Evolutionary conservation across 352 stramenopile genomes (phyloP), one percentile per base, ranked within the genome.

Genomic region (Pythium apleroticum): DNA sequence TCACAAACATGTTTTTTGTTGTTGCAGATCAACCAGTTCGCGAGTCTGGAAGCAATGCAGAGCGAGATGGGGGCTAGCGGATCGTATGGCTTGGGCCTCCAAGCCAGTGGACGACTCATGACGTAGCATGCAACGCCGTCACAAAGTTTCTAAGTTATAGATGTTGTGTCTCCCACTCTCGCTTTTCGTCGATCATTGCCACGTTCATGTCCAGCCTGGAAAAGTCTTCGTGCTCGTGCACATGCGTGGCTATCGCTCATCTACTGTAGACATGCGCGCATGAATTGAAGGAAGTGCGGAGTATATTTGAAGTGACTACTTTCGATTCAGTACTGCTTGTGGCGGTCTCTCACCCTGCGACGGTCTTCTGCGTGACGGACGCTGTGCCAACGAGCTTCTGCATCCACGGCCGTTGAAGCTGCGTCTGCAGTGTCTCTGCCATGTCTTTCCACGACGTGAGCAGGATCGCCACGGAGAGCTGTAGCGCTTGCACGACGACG

Each of bases 391-490:
- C 20, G 24, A 72, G 58, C 27, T 41, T 61, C 22, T 67, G 65
- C 28, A 72, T 33, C 65, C 65, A 72, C 24, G 65, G 65, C 25
- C 53, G 65, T 46, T 72, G 58, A 12, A 65, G 31, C 37, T 72
- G 52, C 11, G 65, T 67, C 43, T 64, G 28, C 9, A 72, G 46
- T 4, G 45, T 55, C 19, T 68, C 31, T 28, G 83, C 66, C 57
- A 85, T 69, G 45, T 87, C 72, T 25, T 89, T 77, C 49, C 77
- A 81, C 3, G 84, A 88, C 57, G 73, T 88, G 55, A 93, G 77
- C 33, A 76, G 66, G 30, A 90, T 60, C 19, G 86, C 75, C 41
- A 84, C 41, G 24, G 70, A 72, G 31, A 93, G 71, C 66, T 93
- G 84, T 14, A 78, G 52, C 8, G 75, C 67, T 73, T 88, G 75